phyloP scores from a whole-genome alignment of 768 basidiomycete species.

The Phlebiopsis flavidoalba region DNA sequence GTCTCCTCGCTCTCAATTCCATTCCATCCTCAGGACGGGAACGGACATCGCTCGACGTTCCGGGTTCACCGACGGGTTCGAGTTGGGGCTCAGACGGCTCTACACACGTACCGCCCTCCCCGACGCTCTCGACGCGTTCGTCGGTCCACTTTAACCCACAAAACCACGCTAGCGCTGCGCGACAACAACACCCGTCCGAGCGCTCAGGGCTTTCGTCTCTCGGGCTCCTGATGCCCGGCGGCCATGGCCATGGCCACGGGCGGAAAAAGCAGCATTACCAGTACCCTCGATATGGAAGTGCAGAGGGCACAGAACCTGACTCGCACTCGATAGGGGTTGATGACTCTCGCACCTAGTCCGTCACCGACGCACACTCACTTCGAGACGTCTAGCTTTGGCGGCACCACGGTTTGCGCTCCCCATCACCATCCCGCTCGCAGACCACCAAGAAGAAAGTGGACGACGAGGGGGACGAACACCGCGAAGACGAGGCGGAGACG shows the following conservation, averaged over 20 bases:
- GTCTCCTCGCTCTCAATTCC: slow-evolving; percentile 5
- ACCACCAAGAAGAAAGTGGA: slow-evolving; percentile 10
- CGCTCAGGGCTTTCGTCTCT: slow-evolving; percentile 48
- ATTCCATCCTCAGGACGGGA: slow-evolving; percentile 12
- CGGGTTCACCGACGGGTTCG: slow-evolving; percentile 15
- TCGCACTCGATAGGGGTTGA: slow-evolving; percentile 14
- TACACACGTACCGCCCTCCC: slow-evolving; percentile 59
- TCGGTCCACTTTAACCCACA: slow-evolving; percentile 46
- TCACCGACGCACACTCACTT: slow-evolving; percentile 35
- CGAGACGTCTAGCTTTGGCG: slow-evolving; percentile 26
- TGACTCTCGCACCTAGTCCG: slow-evolving; percentile 25
- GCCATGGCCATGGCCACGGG: slow-evolving; percentile 32
- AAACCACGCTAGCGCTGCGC: slow-evolving; percentile 52
- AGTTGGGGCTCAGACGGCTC: slow-evolving; percentile 34
- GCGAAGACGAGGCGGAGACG: slow-evolving; percentile 19
- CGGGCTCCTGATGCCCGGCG: slow-evolving; percentile 39
- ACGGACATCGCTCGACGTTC: slow-evolving; percentile 18
- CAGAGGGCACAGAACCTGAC: slow-evolving; percentile 37
- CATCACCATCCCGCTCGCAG: slow-evolving; percentile 11
- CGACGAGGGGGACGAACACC: slow-evolving; percentile 9
- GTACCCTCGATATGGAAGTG: slow-evolving; percentile 40
- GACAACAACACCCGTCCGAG: slow-evolving; percentile 64
- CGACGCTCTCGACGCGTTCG: slow-evolving; percentile 65
- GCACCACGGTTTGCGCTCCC: slow-evolving; percentile 17
- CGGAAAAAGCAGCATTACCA: slow-evolving; percentile 58